These are phyloP conservation scores for Aspergillus latus DNA, from an alignment of 2,329 filamentous ascomycete genomes.

Conservation along the genomic window DNA sequence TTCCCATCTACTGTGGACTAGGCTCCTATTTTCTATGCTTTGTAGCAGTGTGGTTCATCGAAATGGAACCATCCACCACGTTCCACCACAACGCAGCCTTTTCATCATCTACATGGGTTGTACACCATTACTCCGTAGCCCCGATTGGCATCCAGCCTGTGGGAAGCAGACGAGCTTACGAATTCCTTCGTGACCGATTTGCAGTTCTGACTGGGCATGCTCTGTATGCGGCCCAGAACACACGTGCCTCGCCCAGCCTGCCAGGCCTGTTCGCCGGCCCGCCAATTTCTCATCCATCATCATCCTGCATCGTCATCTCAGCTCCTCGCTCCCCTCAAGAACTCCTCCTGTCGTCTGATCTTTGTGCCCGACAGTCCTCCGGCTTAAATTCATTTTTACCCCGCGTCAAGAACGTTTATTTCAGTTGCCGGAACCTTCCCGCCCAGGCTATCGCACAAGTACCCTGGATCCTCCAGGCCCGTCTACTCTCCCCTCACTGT, in stretches of 20 bases:
- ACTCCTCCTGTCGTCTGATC: background rate
- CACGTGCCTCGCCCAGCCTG: slow-evolving; percentile 14
- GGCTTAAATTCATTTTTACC: slow-evolving; percentile 3
- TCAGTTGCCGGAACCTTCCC: background rate
- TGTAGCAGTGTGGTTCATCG: background rate
- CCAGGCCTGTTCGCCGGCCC: slow-evolving; percentile 8
- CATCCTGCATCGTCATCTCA: slow-evolving; percentile 11
- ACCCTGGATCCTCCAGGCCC: slow-evolving; percentile 8
- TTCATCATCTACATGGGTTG: slow-evolving; percentile 8
- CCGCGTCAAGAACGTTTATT: background rate
- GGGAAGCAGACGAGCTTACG: background rate
- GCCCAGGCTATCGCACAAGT: slow-evolving; percentile 1
- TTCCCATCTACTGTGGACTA: too few relatives aligned
- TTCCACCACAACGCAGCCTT: slow-evolving; percentile 13
- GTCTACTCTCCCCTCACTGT: background rate
- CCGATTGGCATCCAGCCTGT: background rate
- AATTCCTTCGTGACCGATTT: background rate
- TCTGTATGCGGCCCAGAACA: slow-evolving; percentile 9
- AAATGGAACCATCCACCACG: slow-evolving; percentile 17
- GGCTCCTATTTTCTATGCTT: too few relatives aligned
- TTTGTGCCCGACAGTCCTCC: background rate
- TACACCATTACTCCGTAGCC: background rate
- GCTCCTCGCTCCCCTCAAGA: slow-evolving; percentile 5
- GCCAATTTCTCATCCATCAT: slow-evolving; percentile 10
- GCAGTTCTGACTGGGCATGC: background rate